phyloP scores from a whole-genome alignment of 2,329 filamentous ascomycete species.

The Hypoxylon sp. region DNA sequence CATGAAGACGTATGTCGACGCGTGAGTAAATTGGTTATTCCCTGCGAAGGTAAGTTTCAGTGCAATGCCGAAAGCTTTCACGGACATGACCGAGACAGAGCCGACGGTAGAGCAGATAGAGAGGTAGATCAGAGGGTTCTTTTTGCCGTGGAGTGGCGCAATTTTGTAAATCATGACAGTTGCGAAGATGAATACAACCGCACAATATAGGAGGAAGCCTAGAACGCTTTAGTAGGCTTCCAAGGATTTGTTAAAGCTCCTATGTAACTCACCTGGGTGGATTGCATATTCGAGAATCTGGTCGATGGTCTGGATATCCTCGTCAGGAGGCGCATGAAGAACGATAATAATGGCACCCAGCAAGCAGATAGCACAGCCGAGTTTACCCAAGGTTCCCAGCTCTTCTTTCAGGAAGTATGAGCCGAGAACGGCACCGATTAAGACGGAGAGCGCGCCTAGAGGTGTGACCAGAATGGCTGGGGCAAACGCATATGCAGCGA shows the following conservation, averaged over 20 bases:
- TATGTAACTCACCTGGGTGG: constrained; percentile 81
- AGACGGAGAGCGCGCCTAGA: constrained; percentile 88
- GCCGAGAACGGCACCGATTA: constrained; percentile 93
- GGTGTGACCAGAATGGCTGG: constrained; percentile 98
- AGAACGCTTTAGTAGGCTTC: constrained; percentile 34
- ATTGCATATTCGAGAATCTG: constrained; percentile 91
- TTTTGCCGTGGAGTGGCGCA: constrained; percentile 88
- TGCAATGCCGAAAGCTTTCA: constrained; percentile 98
- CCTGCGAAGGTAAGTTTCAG: constrained; percentile 93
- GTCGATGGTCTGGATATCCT: constrained; percentile 90
- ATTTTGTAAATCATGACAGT: constrained; percentile 96
- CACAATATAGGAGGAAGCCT: constrained; percentile 92
- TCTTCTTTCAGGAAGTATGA: constrained; percentile 94
- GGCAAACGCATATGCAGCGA: constrained; percentile 97
- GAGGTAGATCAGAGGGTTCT: constrained; percentile 94
- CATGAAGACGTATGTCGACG: constrained; percentile 96
- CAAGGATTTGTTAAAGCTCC: background rate
- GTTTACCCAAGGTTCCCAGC: constrained; percentile 87
- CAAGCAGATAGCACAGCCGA: constrained; percentile 95
- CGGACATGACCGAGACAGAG: constrained; percentile 97
- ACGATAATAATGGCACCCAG: constrained; percentile 98
- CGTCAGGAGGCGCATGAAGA: constrained; percentile 92
- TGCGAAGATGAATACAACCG: constrained; percentile 82
- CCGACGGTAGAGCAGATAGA: constrained; percentile 98
- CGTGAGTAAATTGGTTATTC: constrained; percentile 93